Base-by-base conservation (phyloP, 176 grass and related monocot genomes). In the Lolium perenne region DNA sequence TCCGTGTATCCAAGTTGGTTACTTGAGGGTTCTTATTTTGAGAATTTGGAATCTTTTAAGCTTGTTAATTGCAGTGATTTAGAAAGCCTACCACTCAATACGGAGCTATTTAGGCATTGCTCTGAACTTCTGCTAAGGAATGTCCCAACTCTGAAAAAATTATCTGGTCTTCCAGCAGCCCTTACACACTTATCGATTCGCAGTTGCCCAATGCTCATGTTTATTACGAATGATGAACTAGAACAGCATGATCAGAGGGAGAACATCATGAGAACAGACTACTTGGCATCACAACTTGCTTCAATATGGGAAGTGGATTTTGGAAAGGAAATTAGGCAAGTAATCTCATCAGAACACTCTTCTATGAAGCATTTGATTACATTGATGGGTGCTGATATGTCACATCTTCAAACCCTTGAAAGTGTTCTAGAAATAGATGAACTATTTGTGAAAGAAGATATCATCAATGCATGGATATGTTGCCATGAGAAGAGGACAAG, bases 101-200 rank as follows among this genome's bases (percentile, higher is more conserved):
- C 9, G 0, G 15, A 51, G 11, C 0, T 69, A 0, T 22, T 85
- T 15, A 6, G 1, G 6, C 7, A 86, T 38, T 86, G 84, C 12
- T 1, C 5, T 8, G 0, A 0, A 12, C 12, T 86, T 2, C 0
- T 0, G 0, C 65, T 86, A 3, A 0, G 0, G 0, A 38, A 79
- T 49, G 0, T 86, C 12, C 11, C 76, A 68, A 80, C 35, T 8
- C 4, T 86, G 50, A 82, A 46, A 18, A 67, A n/a, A 45, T 1
- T 87, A 43, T 5, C 69, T 15, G 17, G 6, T 82, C 58, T 82
- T 43, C 78, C 70, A 75, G 2, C 13, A 26, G 8, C 5, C 4
- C 60, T 85, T 20, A 6, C 6, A 38, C 0, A 0, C 0, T 15
- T 86, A 3, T 0, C 14, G 15, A 14, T 85, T 78, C 0, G 0